Evolutionary conservation across 805 yeast genomes (phyloP).

Genomic region (Cyberlindnera mycetangii): DNA sequence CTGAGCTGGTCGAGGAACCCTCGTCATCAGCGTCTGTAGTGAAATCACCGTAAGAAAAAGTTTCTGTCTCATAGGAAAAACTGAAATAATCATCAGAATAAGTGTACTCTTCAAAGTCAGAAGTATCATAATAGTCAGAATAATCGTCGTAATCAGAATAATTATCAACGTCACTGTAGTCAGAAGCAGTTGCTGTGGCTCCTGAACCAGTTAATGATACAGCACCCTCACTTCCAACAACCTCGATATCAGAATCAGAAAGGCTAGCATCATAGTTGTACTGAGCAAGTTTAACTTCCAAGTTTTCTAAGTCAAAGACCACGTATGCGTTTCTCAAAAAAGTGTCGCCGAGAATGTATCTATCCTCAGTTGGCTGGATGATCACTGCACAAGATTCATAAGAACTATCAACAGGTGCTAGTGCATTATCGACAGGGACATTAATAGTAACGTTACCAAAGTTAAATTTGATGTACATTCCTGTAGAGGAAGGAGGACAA

Average conservation of each 20-base stretch:
- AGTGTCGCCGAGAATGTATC: constrained; percentile 58
- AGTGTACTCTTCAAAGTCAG: too few species aligned
- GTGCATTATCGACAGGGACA: constrained; percentile 5
- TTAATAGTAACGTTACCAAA: not conserved
- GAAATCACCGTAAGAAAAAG: too few species aligned
- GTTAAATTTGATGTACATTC: not conserved
- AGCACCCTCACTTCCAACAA: not conserved
- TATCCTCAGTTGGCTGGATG: constrained; percentile 23
- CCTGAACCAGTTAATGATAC: too few species aligned
- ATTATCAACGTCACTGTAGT: too few species aligned
- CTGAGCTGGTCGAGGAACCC: too few species aligned
- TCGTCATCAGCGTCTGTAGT: too few species aligned
- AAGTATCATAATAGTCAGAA: too few species aligned
- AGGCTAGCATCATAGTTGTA: not conserved
- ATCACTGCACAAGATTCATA: constrained; percentile 7
- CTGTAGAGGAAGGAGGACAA: not conserved
- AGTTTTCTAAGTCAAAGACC: constrained; percentile 62
- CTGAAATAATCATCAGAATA: too few species aligned
- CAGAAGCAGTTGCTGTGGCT: too few species aligned
- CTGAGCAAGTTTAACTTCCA: constrained; percentile 52
- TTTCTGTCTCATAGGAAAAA: too few species aligned
- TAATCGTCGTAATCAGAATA: too few species aligned
- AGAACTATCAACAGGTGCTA: not conserved
- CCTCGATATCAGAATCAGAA: not conserved
- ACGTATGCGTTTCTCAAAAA: constrained; percentile 63